Percentiles rank a stretch among this genome's conserved stretches.
These are phyloP conservation scores for Alternaria arborescens DNA, from an alignment of 2,329 filamentous ascomycete species.

Conservation along the genomic window DNA sequence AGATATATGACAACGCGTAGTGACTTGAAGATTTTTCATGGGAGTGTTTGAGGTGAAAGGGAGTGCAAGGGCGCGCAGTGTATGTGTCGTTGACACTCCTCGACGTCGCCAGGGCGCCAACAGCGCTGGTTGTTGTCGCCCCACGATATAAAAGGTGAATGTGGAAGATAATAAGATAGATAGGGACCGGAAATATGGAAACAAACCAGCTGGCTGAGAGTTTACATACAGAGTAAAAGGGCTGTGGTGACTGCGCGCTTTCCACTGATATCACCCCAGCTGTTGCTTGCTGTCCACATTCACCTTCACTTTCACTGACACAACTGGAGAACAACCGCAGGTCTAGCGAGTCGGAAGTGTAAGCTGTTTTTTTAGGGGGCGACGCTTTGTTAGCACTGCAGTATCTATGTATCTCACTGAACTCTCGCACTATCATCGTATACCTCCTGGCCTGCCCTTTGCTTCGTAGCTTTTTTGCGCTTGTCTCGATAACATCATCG, in stretches of 20 bases:
- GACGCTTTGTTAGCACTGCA: too few species aligned
- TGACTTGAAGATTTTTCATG: background rate
- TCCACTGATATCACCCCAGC: background rate
- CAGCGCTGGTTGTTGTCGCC: background rate
- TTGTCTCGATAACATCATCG: too few species aligned
- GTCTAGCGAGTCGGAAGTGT: too few species aligned
- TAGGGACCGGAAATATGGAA: too few species aligned
- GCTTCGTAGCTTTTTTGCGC: too few species aligned
- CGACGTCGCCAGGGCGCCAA: background rate
- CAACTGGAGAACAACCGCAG: background rate
- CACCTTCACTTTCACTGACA: background rate
- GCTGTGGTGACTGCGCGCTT: background rate
- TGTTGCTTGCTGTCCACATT: background rate
- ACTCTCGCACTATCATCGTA: too few species aligned
- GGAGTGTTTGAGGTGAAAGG: background rate
- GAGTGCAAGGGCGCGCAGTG: background rate
- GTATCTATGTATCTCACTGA: too few species aligned
- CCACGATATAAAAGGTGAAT: background rate
- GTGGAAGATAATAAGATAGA: background rate
- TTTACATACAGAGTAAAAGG: background rate
- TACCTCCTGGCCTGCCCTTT: too few species aligned
- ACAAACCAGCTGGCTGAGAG: background rate
- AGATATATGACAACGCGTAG: background rate
- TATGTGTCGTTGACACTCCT: background rate
- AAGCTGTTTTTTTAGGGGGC: too few species aligned